Evolutionary conservation across 495 filamentous ascomycete species (phyloP).

Genomic region (Copromyces sp.): DNA sequence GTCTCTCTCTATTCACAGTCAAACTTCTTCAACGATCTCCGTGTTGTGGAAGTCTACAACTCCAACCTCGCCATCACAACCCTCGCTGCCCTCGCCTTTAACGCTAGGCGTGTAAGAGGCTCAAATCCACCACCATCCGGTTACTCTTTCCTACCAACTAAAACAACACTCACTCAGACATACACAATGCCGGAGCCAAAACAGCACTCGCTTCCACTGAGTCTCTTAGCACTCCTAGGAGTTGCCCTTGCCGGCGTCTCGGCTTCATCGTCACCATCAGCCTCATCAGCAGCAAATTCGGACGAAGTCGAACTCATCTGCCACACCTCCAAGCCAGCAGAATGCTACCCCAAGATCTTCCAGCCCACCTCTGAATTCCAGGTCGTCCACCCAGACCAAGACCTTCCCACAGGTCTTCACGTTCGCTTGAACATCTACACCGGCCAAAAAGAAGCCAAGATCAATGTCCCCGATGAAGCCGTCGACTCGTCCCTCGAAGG

Average conservation of each 20-base stretch:
- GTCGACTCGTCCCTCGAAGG: slow-evolving; percentile 31
- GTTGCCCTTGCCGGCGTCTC: slow-evolving; percentile 10
- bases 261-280: slow-evolving; percentile 15
- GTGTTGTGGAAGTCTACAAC: not conserved
- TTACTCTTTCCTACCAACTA: not conserved
- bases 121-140: not conserved
- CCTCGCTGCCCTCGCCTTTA: not conserved
- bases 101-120: not conserved
- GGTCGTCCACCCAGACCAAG: slow-evolving; percentile 49
- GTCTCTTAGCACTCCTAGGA: slow-evolving; percentile 16
- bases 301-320: slow-evolving; percentile 47
- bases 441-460: slow-evolving; percentile 51
- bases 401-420: slow-evolving; percentile 52
- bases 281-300: slow-evolving; percentile 1
- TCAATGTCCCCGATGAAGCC: slow-evolving; percentile 42
- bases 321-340: slow-evolving; percentile 43
- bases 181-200: slow-evolving; percentile 13
- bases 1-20: not conserved
- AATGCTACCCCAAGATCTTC: slow-evolving; percentile 57
- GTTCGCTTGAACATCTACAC: slow-evolving; percentile 53
- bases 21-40: not conserved
- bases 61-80: not conserved
- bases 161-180: not conserved
- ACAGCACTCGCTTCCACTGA: slow-evolving; percentile 11
- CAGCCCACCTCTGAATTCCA: slow-evolving; percentile 53